Base-by-base conservation (phyloP, 176 grass and related monocot species). In the Oryza australiensis region DNA sequence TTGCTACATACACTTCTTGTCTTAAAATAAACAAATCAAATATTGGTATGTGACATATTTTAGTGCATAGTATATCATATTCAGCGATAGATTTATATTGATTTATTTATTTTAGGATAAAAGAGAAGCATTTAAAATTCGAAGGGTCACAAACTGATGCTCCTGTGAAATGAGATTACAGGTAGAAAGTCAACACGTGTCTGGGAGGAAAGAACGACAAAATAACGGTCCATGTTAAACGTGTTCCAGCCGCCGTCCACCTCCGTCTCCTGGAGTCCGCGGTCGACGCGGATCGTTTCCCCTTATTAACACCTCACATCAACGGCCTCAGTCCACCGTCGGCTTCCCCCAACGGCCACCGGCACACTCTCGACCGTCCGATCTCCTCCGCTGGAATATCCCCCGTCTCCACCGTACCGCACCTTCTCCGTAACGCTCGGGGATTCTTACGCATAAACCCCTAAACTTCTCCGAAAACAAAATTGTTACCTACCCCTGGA, bases 371-470 rank as follows among this genome's bases (percentile, higher is more conserved):
- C 30, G 26, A 8, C 87, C 83, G 72, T 82, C 87, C 73, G 83
- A 86, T 81, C 71, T 8, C 3, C 82, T 77, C 65, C 78, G 78
- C 51, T 64, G 41, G 82, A 81, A 89, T 89, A 85, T 86, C 73
- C 78, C 78, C 22, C 23, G 40, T 28, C 28, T 69, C 49, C 43
- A n/a, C 49, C 59, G 14, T 9, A 27, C 14, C 5, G 72, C 72
- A 48, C 66, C 57, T 86, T 86, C 66, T 9, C 27, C 12, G 79
- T 42, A 86, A 73, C 1, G 7, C 9, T 9, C 12, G 62, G 63
- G 37, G 0, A 7, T 1, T 63, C 22, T 86, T 79, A 7, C 37
- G 0, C 0, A 0, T 0, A 1, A 5, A 3, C 20, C 67, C 79
- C 29, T 60, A 0, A 0, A 0, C 0, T 0, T 26, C 20, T 33